A percentile compares a stretch with the other conserved stretches of the same genome.
Conservation (phyloP, 257 asterid species). For the Ehretia macrophylla region DNA sequence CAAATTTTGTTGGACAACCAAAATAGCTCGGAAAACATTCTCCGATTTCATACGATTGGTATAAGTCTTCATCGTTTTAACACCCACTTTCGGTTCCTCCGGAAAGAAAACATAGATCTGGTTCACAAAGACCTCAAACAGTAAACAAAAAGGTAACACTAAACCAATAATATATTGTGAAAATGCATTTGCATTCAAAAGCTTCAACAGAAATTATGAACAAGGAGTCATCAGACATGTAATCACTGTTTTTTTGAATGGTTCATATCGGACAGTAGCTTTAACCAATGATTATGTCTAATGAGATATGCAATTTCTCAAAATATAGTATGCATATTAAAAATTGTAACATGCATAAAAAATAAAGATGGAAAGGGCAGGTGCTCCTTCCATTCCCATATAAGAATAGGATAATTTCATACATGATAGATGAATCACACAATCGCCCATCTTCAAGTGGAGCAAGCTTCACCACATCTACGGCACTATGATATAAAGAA, state of each 20-base stretch:
- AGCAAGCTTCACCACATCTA: no score
- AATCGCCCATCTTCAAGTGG: no score
- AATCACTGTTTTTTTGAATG: no score
- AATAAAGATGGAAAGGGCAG: background rate
- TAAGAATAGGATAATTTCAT: no score
- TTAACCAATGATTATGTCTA: background rate
- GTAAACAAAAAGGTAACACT: background rate
- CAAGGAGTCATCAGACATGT: no score
- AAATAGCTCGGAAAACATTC: constrained; percentile 57
- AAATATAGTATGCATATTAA: background rate
- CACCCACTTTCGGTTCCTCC: constrained; percentile 75
- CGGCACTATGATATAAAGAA: no score
- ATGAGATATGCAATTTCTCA: background rate
- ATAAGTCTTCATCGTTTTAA: constrained; percentile 62
- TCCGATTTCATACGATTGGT: constrained; percentile 68
- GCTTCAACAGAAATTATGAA: no score
- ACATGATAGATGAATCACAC: no score
- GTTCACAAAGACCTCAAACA: background rate
- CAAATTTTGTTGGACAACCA: constrained; percentile 75
- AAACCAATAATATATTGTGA: constrained; percentile 1
- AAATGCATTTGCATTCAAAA: background rate
- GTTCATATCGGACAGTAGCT: no score
- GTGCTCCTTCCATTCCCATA: no score
- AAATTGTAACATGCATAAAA: background rate
- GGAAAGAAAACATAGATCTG: constrained; percentile 90